Conservation (phyloP, 192 early-diverging fungal genomes). For the Gamsiella multidivaricata region DNA sequence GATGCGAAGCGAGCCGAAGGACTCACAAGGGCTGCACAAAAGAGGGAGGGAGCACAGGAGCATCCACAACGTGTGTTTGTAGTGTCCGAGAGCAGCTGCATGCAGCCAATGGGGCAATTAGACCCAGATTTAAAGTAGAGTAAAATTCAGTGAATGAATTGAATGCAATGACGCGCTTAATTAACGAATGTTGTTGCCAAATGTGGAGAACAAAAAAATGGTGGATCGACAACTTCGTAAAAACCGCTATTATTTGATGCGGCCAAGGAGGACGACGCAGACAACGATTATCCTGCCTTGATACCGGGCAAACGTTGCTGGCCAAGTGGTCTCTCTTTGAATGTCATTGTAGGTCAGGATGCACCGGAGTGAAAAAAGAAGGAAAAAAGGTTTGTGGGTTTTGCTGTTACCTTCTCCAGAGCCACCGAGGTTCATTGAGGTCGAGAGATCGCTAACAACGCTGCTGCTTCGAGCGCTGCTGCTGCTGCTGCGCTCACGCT, state of each 20-base stretch:
- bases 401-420: conserved; percentile 28
- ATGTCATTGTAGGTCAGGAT: no score
- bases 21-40: conserved; percentile 7
- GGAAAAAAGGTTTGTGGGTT: neutral
- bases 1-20: conserved; percentile 29
- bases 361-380: neutral
- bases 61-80: neutral
- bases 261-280: neutral
- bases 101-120: no score
- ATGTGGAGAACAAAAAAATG: conserved; percentile 26
- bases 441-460: conserved; percentile 10
- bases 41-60: neutral
- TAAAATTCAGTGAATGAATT: neutral
- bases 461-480: conserved; percentile 6
- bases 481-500: conserved; percentile 6
- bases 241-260: neutral
- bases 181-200: neutral
- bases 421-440: neutral
- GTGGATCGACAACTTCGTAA: neutral
- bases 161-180: neutral
- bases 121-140: no score
- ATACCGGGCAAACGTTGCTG: no score
- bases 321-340: no score
- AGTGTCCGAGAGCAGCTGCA: conserved; percentile 7
- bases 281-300: no score